Evolutionary conservation across 495 filamentous ascomycete genomes (phyloP), one percentile per base, ranked within the genome.

Genomic region (Penicillium ochrochloron): DNA sequence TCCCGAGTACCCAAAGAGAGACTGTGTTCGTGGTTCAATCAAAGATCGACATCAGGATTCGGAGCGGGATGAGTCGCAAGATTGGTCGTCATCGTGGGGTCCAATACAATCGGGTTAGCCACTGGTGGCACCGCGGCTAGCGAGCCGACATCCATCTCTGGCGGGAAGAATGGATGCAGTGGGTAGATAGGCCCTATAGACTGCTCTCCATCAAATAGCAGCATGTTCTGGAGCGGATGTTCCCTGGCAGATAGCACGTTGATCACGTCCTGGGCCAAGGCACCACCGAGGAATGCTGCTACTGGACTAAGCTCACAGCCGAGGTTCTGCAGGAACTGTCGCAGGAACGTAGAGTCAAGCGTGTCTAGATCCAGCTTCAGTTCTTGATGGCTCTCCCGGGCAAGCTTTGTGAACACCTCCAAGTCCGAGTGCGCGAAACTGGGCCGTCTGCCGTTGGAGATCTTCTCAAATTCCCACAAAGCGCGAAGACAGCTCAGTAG

Each of bases 261-360:
- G 76, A 99, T 98, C 21, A 96, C 92, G 73, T 99, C 95, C 78
- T 99, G 95, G 3, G 94, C 93, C 5, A 99, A 81, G 70, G 91
- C 86, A 0, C 93, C 95, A 29, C 95, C 95, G 27, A 98, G 75
- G 62, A 97, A 93, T 0, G 95, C 94, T 2, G 93, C 89, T 12
- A 96, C 92, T 25, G 95, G 93, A 33, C 90, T 88, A 33, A 99
- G 76, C 76, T 99, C 95, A 66, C 84, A 84, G 17, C 87, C 88
- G 4, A 96, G 78, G 48, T 93, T 93, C 73, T 93, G 88, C 34
- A 97, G 70, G 77, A 97, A 97, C 64, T 80, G 86, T 14, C 91
- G 83, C n/a, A 99, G 78, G 68, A 96, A 90, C 21, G 89, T 89
- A n/a, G 88, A 85, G 31, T 85, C 83, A 11, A 98, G 81, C 0